Evolutionary conservation across 345 rosid species (phyloP).

Genomic region (Geranium brycei): DNA sequence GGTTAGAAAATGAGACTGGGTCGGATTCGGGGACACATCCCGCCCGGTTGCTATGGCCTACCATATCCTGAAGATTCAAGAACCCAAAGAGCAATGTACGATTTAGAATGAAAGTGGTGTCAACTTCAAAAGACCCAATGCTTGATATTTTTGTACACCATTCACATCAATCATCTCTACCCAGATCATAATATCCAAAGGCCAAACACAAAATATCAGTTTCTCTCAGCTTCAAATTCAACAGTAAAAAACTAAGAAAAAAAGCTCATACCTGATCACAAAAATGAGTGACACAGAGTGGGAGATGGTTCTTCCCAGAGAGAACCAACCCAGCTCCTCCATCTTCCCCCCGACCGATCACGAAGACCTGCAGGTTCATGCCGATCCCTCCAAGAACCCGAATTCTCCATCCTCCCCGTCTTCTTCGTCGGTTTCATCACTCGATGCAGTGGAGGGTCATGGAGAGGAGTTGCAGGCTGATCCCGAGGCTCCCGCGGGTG

Average conservation of each 20-base stretch:
- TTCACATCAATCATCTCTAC: too few relatives aligned
- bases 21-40: too few relatives aligned
- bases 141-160: background rate
- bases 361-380: conserved; percentile 18
- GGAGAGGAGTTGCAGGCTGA: background rate
- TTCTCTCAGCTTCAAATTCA: too few relatives aligned
- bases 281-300: background rate
- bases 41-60: background rate
- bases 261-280: background rate
- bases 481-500: background rate
- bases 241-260: too few relatives aligned
- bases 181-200: too few relatives aligned
- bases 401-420: conserved; percentile 7
- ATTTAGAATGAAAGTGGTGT: background rate
- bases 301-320: conserved; percentile 5
- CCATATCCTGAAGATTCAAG: background rate
- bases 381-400: conserved; percentile 4
- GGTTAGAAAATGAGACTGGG: too few relatives aligned
- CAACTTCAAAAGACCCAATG: background rate
- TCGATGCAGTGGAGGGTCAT: background rate
- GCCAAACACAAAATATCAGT: too few relatives aligned
- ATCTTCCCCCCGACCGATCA: conserved; percentile 26
- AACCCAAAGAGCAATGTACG: background rate
- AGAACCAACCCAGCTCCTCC: conserved; percentile 1
- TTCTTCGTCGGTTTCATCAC: background rate